Conservation (phyloP, 768 basidiomycete genomes). For the Wakefieldia striispora region DNA sequence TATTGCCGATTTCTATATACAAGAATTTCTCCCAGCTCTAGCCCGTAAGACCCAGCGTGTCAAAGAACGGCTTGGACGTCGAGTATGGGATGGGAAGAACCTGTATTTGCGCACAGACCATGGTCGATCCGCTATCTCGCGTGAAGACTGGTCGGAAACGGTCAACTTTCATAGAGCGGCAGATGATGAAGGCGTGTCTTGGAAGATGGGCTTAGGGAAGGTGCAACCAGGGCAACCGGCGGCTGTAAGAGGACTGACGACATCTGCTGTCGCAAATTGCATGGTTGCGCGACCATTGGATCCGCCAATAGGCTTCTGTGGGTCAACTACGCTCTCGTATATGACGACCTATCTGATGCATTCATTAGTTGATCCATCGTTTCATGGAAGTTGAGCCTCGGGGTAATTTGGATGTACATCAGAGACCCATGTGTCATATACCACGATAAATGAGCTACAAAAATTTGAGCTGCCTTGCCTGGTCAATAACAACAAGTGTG, state of each 20-base stretch:
- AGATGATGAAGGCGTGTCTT: background rate
- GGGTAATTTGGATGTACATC: conserved; percentile 5
- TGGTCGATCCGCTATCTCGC: conserved; percentile 37
- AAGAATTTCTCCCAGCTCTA: conserved; percentile 40
- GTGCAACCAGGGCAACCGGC: background rate
- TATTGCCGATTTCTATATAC: conserved; percentile 42
- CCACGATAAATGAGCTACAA: background rate
- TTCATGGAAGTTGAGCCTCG: conserved; percentile 11
- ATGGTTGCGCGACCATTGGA: background rate
- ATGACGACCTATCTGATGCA: background rate
- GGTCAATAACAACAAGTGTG: background rate
- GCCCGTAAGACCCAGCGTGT: conserved; percentile 55
- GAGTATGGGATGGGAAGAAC: conserved; percentile 62
- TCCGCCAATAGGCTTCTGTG: conserved; percentile 23
- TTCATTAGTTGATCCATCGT: conserved; percentile 24
- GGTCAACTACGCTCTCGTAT: conserved; percentile 8
- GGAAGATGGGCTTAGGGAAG: background rate
- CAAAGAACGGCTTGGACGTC: conserved; percentile 79
- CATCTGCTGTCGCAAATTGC: background rate
- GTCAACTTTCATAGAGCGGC: conserved; percentile 44
- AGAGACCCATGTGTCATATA: background rate
- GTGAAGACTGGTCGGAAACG: conserved; percentile 46
- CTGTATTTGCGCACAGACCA: conserved; percentile 45
- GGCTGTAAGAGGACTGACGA: conserved; percentile 5
- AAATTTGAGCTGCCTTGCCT: background rate